Conservation (phyloP, 306 rosid species). For the Medicago lupulina region DNA sequence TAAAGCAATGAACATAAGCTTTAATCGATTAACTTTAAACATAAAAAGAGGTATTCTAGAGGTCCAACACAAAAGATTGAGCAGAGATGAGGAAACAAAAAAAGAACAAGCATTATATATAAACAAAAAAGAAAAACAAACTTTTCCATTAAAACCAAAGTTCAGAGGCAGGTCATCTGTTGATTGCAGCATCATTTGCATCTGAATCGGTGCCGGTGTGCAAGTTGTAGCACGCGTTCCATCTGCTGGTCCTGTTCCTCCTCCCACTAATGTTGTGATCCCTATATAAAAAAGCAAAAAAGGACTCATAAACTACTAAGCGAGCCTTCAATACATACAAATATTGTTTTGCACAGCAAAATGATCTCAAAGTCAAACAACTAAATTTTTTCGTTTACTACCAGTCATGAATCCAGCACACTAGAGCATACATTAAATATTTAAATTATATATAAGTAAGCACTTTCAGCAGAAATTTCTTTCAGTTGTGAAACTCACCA, state of each 20-base stretch:
- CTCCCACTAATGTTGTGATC: conserved; percentile 87
- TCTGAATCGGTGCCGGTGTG: conserved; percentile 79
- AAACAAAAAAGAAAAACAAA: conserved; percentile 41
- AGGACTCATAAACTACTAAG: conserved; percentile 14
- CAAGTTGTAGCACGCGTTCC: conserved; percentile 98
- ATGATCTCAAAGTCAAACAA: conserved; percentile 20
- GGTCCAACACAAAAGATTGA: not conserved
- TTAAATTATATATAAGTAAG: conserved; percentile 11
- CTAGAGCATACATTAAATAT: conserved; percentile 30
- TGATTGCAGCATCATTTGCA: conserved; percentile 89
- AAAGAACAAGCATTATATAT: conserved; percentile 7
- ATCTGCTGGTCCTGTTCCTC: conserved; percentile 95
- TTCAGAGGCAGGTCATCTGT: conserved; percentile 88
- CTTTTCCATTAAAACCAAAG: conserved; percentile 94
- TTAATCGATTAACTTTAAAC: conserved; percentile 15
- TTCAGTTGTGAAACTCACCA: conserved; percentile 57
- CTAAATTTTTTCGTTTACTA: conserved; percentile 5
- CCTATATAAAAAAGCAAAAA: conserved; percentile 59
- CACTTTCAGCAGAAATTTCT: conserved; percentile 34
- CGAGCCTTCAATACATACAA: not conserved
- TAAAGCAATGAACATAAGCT: conserved; percentile 42
- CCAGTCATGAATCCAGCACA: conserved; percentile 10
- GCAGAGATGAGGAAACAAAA: not conserved
- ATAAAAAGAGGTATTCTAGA: conserved; percentile 15
- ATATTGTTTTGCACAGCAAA: not conserved